These are phyloP conservation scores for Venturiaceae sp. DNA, from an alignment of 2,329 filamentous ascomycete species.

Conservation along the genomic window DNA sequence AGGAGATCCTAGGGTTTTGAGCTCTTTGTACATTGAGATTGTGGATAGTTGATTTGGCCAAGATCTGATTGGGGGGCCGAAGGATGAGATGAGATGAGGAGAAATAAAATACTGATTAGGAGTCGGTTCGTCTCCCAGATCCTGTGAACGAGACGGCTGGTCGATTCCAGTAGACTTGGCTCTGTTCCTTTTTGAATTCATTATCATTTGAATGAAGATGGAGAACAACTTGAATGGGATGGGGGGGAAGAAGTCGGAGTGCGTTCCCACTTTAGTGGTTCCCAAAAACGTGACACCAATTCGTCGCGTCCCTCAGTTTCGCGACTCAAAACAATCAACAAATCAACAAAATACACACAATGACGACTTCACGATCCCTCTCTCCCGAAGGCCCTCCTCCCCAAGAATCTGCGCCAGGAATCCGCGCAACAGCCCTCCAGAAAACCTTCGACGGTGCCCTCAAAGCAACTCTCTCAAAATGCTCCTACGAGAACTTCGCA, in stretches of 20 bases:
- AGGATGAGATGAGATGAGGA: too few species aligned
- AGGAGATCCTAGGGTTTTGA: too few species aligned
- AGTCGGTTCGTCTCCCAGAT: too few species aligned
- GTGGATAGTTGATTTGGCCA: too few species aligned
- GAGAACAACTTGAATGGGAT: background rate
- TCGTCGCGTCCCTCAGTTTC: background rate
- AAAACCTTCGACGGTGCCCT: constrained; percentile 52
- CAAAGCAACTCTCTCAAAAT: constrained; percentile 49
- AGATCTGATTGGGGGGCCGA: too few species aligned
- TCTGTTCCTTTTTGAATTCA: background rate
- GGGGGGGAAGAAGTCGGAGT: too few species aligned
- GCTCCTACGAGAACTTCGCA: constrained; percentile 51
- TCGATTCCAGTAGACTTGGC: background rate
- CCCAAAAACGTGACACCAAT: background rate
- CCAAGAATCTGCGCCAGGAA: constrained; percentile 44
- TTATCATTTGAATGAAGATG: background rate
- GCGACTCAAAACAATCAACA: background rate
- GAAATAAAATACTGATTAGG: too few species aligned
- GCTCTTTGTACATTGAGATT: too few species aligned
- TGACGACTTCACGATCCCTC: constrained; percentile 24
- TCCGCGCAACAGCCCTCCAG: constrained; percentile 49
- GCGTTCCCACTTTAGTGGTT: too few species aligned
- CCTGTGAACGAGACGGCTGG: background rate
- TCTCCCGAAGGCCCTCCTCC: constrained; percentile 45
- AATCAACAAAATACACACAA: background rate